These are phyloP conservation scores for Cronartium quercuum DNA, from an alignment of 1,284 basidiomycete species.

Conservation along the genomic window DNA sequence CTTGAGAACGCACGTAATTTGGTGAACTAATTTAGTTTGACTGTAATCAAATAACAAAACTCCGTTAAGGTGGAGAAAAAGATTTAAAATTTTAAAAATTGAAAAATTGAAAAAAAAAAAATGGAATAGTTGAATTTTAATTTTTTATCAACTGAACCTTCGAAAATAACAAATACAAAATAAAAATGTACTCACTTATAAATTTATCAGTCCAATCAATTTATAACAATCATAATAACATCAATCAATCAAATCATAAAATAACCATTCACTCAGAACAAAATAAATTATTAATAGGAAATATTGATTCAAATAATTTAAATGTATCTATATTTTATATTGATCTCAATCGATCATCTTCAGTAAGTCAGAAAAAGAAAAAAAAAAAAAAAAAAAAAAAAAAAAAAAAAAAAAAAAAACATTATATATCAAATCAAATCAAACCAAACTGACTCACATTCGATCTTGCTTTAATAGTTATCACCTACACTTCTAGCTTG, in stretches of 20 bases:
- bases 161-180: not conserved
- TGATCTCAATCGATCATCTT: not conserved
- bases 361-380: not conserved
- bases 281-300: not conserved
- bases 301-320: not conserved
- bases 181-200: not conserved
- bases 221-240: no score
- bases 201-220: constrained; percentile 1
- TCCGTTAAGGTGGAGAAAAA: no score
- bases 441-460: not conserved
- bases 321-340: not conserved
- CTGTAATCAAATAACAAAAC: no score
- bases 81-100: no score
- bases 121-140: no score
- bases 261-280: not conserved
- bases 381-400: not conserved
- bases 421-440: not conserved
- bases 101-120: no score
- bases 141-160: no score
- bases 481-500: not conserved
- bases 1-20: no score
- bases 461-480: not conserved
- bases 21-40: no score
- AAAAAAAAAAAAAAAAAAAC: not conserved
- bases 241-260: not conserved